Evolutionary conservation across 257 asterid genomes (phyloP).

Genomic region (Capsicum rhomboideum): DNA sequence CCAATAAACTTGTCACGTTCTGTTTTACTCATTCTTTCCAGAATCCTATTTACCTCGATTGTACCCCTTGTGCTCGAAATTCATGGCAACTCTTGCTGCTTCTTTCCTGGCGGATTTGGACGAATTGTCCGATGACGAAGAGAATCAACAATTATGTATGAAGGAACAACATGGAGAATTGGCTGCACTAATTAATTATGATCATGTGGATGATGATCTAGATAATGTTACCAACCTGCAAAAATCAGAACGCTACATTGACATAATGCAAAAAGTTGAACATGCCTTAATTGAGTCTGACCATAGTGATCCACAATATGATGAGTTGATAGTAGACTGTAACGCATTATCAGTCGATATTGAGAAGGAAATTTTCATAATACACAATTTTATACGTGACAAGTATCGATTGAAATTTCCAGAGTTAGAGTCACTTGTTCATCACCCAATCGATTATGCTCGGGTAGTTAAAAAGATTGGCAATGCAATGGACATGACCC

Average conservation of each 20-base stretch:
- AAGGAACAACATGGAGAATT: no score
- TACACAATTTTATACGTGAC: conserved; percentile 92
- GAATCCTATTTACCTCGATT: no score
- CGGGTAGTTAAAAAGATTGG: conserved; percentile 45
- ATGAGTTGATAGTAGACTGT: conserved; percentile 88
- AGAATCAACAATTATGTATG: conserved; percentile 45
- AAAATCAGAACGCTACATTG: conserved; percentile 56
- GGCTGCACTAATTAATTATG: no score
- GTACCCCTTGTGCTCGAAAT: no score
- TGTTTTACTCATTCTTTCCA: no score
- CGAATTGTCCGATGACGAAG: conserved; percentile 84
- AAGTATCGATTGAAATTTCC: conserved; percentile 88
- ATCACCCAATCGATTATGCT: conserved; percentile 85
- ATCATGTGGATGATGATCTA: conserved; percentile 45
- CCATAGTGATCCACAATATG: conserved; percentile 56
- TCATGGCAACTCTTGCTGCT: conserved; percentile 79
- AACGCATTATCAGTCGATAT: conserved; percentile 82
- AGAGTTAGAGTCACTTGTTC: conserved; percentile 88
- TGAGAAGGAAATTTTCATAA: conserved; percentile 79
- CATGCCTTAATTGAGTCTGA: conserved; percentile 58
- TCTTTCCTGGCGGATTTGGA: conserved; percentile 94
- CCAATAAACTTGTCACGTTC: no score
- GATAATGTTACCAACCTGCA: conserved; percentile 85
- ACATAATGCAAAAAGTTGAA: conserved; percentile 86
- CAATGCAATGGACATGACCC: conserved; percentile 79